Evolutionary conservation across 225 moss, liverwort and hornwort genomes (phyloP), one percentile per base, ranked within the genome.

Genomic region (Anthoceros angustus): DNA sequence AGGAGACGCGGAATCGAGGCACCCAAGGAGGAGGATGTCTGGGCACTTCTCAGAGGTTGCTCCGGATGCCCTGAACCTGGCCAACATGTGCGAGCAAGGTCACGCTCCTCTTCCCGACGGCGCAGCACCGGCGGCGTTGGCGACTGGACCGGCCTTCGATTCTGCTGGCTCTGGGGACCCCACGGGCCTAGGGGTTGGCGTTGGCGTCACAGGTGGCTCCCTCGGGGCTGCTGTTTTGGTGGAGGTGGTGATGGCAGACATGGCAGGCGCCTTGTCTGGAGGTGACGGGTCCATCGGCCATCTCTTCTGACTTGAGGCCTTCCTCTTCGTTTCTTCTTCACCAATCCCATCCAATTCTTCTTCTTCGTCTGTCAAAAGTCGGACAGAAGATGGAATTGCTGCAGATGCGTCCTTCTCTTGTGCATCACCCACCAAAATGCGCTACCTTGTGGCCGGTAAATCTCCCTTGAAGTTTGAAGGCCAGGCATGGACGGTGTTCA

Each of bases 151-250:
- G 18, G 55, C n/a, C 23, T 7, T 15, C 32, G 32, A 32, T 55
- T 8, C 55, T 15, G n/a, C 18, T 55, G 55, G 16, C 23, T 0
- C 14, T 5, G 55, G 8, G 1, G 55, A 55, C 55, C 55, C 55
- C 2, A 46, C 45, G 16, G 45, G 45, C 7, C 23, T 55, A 20
- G 55, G 55, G 14, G 55, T 55, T 55, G 55, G 55, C 14, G 23
- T 55, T 9, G 55, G 55, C 23, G 55, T 55, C 8, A 55, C 14
- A 4, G 55, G 55, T 55, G 55, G 55, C 16, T 55, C 55, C 18
- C 55, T 55, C 7, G 55, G 55, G 18, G 55, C 55, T 55, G 55
- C 55, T 55, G n/a, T 55, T 55, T 23, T 55, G 18, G n/a, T 55
- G 0, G 55, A 55, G 55, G 55, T 23, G 18, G 23, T 20, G 14